Base-by-base conservation (phyloP, 1,139 yeast species). In the Suzukiozyma palmioleophila region DNA sequence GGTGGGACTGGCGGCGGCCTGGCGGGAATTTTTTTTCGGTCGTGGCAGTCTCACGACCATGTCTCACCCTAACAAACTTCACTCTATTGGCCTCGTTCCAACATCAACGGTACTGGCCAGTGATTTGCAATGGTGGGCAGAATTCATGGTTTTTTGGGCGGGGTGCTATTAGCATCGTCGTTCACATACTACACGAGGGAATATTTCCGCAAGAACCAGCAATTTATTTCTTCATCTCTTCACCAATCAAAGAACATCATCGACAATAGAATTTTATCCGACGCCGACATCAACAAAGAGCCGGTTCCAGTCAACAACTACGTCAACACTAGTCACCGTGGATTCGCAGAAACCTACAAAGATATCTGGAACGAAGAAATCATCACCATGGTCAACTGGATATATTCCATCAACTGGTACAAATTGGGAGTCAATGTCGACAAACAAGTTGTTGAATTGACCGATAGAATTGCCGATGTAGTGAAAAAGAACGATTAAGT, bases 351-450 rank as follows among this genome's bases (percentile, higher is more conserved):
- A 57, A 81, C 90, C 0, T 69, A 77, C 46, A 85, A 82, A 51
- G 95, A 87, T 53, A 70, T 86, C 35, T 87, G 96, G 96, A 84
- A 87, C 53, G 81, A 77, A 39, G 94, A 85, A 56, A 75, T 87
- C 39, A 72, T 83, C 46, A 71, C 67, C 36, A 74, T 76, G 48
- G 88, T 81, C 21, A 81, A 81, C 50, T 83, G 87, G 81, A 48
- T 79, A 3, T 81, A 81, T 53, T 60, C 79, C 18, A 64, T 79
- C 38, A 69, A 75, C 54, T 71, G 80, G 76, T 72, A 71, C 49
- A 62, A 63, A 42, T 53, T 62, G 49, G 72, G 76, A 0, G 51
- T 64, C 24, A 57, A 64, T 21, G 59, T 67, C 12, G 77, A 73
- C 48, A 57, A 58, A 42, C 59, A 61, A 44, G 43, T 64, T 30